Evolutionary conservation across 2,329 filamentous ascomycete species (phyloP).

Genomic region (Diaporthe ampelina): DNA sequence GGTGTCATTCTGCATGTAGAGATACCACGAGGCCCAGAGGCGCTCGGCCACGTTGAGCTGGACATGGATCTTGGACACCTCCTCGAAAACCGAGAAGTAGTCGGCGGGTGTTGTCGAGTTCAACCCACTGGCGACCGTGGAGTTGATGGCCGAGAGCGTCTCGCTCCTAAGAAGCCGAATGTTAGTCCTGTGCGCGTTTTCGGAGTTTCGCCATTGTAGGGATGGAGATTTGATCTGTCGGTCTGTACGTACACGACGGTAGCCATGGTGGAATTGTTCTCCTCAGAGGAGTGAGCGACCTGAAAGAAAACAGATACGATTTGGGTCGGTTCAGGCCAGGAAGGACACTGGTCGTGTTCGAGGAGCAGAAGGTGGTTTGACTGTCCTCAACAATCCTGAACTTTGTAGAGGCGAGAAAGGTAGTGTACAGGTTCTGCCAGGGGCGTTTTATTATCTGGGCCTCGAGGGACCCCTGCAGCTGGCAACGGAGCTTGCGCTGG

Average conservation of each 20-base stretch:
- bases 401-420: conserved; percentile 14
- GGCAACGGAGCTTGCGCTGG: conserved; percentile 18
- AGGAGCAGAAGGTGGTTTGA: background rate
- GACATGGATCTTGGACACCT: conserved; percentile 81
- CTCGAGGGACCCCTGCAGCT: conserved; percentile 31
- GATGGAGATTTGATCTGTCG: background rate
- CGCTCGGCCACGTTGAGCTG: conserved; percentile 89
- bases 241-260: conserved; percentile 39
- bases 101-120: conserved; percentile 59
- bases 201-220: background rate
- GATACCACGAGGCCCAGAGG: conserved; percentile 95
- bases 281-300: conserved; percentile 28
- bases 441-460: conserved; percentile 35
- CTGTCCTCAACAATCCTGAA: conserved; percentile 21
- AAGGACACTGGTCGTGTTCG: background rate
- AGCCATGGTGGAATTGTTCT: conserved; percentile 36
- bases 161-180: conserved; percentile 39
- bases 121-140: conserved; percentile 61
- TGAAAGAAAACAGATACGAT: background rate
- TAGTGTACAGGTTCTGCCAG: conserved; percentile 23
- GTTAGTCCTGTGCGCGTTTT: conserved; percentile 14
- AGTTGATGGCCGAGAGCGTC: conserved; percentile 57
- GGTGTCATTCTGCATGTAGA: conserved; percentile 97
- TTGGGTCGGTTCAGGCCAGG: background rate
- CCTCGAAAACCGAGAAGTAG: conserved; percentile 72